Evolutionary conservation across 208 protist species (phyloP).

Genomic region (Paratrypanosoma confusum): DNA sequence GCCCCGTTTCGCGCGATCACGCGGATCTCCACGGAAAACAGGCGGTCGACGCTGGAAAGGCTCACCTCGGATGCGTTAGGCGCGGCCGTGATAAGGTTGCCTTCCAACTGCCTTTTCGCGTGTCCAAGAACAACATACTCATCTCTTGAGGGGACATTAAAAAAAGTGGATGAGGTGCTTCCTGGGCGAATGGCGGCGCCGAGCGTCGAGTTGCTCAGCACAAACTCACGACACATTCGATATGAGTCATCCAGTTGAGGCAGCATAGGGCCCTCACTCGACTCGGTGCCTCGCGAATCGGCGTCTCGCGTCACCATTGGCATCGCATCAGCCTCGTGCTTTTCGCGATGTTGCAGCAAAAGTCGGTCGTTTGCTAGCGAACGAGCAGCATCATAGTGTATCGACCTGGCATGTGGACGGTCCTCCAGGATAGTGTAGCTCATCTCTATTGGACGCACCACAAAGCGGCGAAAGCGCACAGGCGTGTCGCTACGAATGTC

Average conservation of each 20-base stretch:
- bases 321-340: neutral
- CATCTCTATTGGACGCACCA: slow-evolving; percentile 51
- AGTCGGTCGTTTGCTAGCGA: slow-evolving; percentile 56
- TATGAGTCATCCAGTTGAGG: too few species aligned
- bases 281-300: too few species aligned
- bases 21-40: slow-evolving; percentile 64
- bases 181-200: neutral
- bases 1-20: slow-evolving; percentile 47
- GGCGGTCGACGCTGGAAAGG: slow-evolving; percentile 33
- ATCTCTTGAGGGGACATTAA: slow-evolving; percentile 28
- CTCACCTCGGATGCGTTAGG: slow-evolving; percentile 31
- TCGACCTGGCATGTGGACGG: slow-evolving; percentile 38
- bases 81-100: slow-evolving; percentile 27
- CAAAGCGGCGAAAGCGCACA: slow-evolving; percentile 64
- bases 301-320: neutral
- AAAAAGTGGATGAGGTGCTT: slow-evolving; percentile 24
- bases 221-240: too few species aligned
- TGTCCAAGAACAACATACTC: slow-evolving; percentile 66
- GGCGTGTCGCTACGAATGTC: slow-evolving; percentile 51
- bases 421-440: slow-evolving; percentile 65
- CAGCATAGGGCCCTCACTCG: too few species aligned
- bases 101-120: slow-evolving; percentile 36
- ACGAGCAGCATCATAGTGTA: slow-evolving; percentile 65
- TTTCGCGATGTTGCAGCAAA: slow-evolving; percentile 2
- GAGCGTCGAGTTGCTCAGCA: neutral